Evolutionary conservation across 176 grass and related monocot species (phyloP).

Genomic region (Guadua angustifolia): DNA sequence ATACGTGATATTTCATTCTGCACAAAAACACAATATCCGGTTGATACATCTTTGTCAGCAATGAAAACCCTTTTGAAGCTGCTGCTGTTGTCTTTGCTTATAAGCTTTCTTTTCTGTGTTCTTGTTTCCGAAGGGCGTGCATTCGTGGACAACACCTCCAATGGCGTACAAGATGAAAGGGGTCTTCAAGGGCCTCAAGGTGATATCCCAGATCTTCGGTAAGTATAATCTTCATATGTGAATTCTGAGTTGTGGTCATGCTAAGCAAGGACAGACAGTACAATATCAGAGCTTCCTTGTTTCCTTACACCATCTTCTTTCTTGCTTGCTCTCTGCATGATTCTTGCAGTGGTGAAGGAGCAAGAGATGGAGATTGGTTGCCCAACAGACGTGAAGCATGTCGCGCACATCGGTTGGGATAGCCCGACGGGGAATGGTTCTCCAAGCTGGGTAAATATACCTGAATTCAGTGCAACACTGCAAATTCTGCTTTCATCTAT

Average conservation of each 20-base stretch:
- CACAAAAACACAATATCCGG: not conserved
- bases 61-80: slow-evolving; percentile 36
- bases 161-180: slow-evolving; percentile 87
- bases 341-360: slow-evolving; percentile 63
- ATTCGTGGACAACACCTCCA: not conserved
- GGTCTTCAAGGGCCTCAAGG: slow-evolving; percentile 73
- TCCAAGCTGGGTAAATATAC: slow-evolving; percentile 64
- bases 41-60: slow-evolving; percentile 44
- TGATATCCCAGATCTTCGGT: slow-evolving; percentile 82
- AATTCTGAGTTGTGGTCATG: not conserved
- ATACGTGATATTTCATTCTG: slow-evolving; percentile 4
- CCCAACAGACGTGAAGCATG: slow-evolving; percentile 75
- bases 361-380: slow-evolving; percentile 72
- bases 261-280: not conserved
- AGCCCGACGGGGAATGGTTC: slow-evolving; percentile 34
- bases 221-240: not conserved
- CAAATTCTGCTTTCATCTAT: not conserved
- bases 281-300: not conserved
- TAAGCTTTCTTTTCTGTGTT: not conserved
- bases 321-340: not conserved
- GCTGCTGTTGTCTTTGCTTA: slow-evolving; percentile 4
- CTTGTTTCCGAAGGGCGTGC: slow-evolving; percentile 24
- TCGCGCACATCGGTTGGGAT: slow-evolving; percentile 73
- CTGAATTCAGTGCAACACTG: not conserved
- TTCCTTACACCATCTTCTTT: not conserved